Evolutionary conservation across 257 asterid genomes (phyloP), one percentile per base, ranked within the genome.

Genomic region (Gentiana macrophylla): DNA sequence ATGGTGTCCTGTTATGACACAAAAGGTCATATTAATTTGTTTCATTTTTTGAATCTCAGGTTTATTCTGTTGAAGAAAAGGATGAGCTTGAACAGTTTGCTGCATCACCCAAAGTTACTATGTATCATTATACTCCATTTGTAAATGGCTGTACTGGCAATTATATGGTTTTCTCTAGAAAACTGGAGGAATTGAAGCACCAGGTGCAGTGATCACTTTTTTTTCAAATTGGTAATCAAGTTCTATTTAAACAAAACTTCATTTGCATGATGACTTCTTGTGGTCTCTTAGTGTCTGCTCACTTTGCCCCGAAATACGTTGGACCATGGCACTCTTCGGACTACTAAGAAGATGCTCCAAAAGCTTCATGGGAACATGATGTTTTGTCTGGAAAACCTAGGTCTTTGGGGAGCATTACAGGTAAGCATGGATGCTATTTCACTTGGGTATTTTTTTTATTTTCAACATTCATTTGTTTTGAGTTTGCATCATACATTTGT

Each of bases 391-490:
- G 94, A 83, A 72, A 74, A 79, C 68, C 87, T 92, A 63, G 98
- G 98, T 57, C 73, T 85, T 52, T 85, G 89, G 89, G 97, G 98
- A 55, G 90, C 95, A 34, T 76, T 83, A 61, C 91, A 85, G 91
- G 98, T 92, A 76, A 65, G 59, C 61, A 57, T 67, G 64, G 66
- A 34, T 51, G 38, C 49, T 50, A 47, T 57, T 66, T 37, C 65
- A 48, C 64, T 53, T 38, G 12, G 38, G 35, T 56, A 52, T 51
- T 59, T 59, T 15, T 15, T 15, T 15, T 15, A 15, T 24, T 24
- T 24, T 24, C 24, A 24, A 24, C 24, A 24, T 24, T 24, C 24
- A 24, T 24, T 24, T 24, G 24, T 24, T 24, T 24, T 24, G 24
- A 24, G 24, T 24, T 24, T 24, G 24, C 24, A 24, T 24, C 46